Evolutionary conservation across 176 grass and related monocot species (phyloP).

Genomic region (Rhynchospora tenuis): DNA sequence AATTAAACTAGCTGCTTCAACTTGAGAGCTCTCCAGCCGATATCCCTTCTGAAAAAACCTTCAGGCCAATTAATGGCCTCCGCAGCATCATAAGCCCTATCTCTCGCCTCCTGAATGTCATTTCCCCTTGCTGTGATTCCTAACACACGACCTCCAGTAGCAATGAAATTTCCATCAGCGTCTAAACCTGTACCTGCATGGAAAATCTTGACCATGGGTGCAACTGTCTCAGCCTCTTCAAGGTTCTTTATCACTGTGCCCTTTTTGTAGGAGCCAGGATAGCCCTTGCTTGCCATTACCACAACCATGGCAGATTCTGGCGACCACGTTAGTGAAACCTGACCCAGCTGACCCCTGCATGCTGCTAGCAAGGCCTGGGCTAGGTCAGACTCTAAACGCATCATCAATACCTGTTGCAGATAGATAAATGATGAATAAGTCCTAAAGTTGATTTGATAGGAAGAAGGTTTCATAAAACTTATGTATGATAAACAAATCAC

Average conservation of each 20-base stretch:
- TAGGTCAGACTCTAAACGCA: constrained; percentile 72
- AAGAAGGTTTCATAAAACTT: not conserved
- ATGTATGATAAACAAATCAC: not conserved
- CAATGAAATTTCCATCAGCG: constrained; percentile 55
- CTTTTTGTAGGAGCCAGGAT: constrained; percentile 75
- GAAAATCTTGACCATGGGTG: constrained; percentile 74
- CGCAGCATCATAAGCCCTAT: constrained; percentile 50
- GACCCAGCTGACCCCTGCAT: constrained; percentile 52
- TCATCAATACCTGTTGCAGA: constrained; percentile 55
- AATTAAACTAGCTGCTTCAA: constrained; percentile 30
- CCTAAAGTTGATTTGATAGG: not conserved
- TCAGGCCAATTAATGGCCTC: constrained; percentile 63
- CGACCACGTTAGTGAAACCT: constrained; percentile 59
- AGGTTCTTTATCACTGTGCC: constrained; percentile 63
- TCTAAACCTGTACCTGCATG: constrained; percentile 67
- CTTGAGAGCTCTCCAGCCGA: constrained; percentile 68
- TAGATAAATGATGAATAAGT: not conserved
- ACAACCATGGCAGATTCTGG: constrained; percentile 62
- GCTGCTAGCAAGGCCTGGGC: constrained; percentile 68
- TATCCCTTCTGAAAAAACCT: constrained; percentile 73
- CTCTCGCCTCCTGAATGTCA: constrained; percentile 57
- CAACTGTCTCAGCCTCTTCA: constrained; percentile 60
- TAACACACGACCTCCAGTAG: constrained; percentile 51
- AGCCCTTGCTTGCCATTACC: constrained; percentile 79
- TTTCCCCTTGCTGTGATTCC: constrained; percentile 76